Evolutionary conservation across 2,329 filamentous ascomycete species (phyloP).

Genomic region (Monilinia polystroma): DNA sequence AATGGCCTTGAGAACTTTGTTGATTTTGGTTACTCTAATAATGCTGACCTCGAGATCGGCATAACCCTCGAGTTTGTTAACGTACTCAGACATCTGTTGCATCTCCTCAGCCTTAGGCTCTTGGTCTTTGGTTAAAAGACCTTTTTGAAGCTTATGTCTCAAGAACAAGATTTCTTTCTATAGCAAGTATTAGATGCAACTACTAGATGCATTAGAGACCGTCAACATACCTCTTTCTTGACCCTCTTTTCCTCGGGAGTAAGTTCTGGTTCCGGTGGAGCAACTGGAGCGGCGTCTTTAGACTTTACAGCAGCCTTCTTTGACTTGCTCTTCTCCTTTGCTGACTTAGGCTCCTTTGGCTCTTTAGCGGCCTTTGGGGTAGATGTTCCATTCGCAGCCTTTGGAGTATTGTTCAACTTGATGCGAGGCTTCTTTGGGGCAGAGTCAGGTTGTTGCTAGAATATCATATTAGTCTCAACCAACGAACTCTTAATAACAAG

Average conservation of each 20-base stretch:
- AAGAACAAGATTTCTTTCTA: conserved; percentile 85
- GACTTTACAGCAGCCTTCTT: conserved; percentile 55
- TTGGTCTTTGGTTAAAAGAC: conserved; percentile 80
- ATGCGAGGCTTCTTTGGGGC: conserved; percentile 65
- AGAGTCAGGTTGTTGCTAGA: conserved; percentile 46
- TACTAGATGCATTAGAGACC: background rate
- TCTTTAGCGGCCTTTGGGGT: conserved; percentile 34
- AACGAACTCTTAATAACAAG: background rate
- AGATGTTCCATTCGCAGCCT: conserved; percentile 56
- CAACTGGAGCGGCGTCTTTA: conserved; percentile 54
- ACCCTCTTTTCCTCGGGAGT: conserved; percentile 56
- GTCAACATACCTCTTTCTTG: conserved; percentile 56
- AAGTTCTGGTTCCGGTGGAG: conserved; percentile 56
- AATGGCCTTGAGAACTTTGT: conserved; percentile 96
- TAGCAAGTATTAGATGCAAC: conserved; percentile 40
- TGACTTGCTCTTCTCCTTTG: conserved; percentile 42
- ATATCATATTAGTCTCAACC: conserved; percentile 3
- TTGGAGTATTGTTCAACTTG: conserved; percentile 65
- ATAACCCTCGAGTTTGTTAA: conserved; percentile 78
- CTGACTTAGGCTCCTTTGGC: conserved; percentile 43
- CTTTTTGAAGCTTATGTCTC: conserved; percentile 91
- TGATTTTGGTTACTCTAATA: conserved; percentile 91
- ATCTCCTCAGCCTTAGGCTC: conserved; percentile 85
- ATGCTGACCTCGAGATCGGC: conserved; percentile 83
- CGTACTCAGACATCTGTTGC: conserved; percentile 72